A percentile compares a stretch with the other conserved stretches of the same genome.
phyloP scores from a whole-genome alignment of 2,329 filamentous ascomycete species.

The Chaetomium sp. region DNA sequence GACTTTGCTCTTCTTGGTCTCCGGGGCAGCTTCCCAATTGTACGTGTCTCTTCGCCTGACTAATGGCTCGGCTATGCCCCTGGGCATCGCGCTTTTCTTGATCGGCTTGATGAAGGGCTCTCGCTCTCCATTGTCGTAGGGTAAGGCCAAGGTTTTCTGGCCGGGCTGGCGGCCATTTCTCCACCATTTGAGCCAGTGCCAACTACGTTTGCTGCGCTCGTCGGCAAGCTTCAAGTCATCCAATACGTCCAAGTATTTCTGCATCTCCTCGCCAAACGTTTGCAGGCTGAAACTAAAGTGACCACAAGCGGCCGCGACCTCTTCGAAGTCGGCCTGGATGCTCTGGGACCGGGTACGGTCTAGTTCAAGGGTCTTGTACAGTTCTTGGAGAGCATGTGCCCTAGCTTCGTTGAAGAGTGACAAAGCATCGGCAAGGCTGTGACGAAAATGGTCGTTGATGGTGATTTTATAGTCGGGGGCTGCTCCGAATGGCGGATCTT shows the following conservation, averaged over 20 bases:
- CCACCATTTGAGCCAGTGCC: slow-evolving; percentile 91
- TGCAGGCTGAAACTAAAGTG: slow-evolving; percentile 93
- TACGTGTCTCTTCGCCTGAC: slow-evolving; percentile 55
- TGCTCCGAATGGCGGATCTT: slow-evolving; percentile 79
- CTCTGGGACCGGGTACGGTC: slow-evolving; percentile 68
- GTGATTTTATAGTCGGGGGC: slow-evolving; percentile 68
- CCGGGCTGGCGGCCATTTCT: slow-evolving; percentile 24
- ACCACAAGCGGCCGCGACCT: slow-evolving; percentile 95
- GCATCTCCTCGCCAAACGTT: slow-evolving; percentile 88
- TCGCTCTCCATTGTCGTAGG: slow-evolving; percentile 48
- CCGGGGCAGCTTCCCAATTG: slow-evolving; percentile 56
- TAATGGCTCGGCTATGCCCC: slow-evolving; percentile 59
- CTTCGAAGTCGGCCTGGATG: slow-evolving; percentile 90
- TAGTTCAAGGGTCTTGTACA: slow-evolving; percentile 80
- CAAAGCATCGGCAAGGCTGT: slow-evolving; percentile 79
- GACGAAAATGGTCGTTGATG: slow-evolving; percentile 77
- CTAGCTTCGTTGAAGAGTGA: slow-evolving; percentile 76
- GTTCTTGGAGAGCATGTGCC: slow-evolving; percentile 70
- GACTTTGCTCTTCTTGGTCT: slow-evolving; percentile 46
- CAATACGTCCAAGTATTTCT: slow-evolving; percentile 77
- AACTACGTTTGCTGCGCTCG: slow-evolving; percentile 64
- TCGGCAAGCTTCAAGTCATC: slow-evolving; percentile 79
- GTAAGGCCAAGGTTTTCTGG: slow-evolving; percentile 32
- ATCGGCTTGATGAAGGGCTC: slow-evolving; percentile 50
- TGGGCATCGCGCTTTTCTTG: slow-evolving; percentile 57